Conservation (phyloP, 1,284 basidiomycete genomes). For the Cutaneotrichosporon spelunceum region DNA sequence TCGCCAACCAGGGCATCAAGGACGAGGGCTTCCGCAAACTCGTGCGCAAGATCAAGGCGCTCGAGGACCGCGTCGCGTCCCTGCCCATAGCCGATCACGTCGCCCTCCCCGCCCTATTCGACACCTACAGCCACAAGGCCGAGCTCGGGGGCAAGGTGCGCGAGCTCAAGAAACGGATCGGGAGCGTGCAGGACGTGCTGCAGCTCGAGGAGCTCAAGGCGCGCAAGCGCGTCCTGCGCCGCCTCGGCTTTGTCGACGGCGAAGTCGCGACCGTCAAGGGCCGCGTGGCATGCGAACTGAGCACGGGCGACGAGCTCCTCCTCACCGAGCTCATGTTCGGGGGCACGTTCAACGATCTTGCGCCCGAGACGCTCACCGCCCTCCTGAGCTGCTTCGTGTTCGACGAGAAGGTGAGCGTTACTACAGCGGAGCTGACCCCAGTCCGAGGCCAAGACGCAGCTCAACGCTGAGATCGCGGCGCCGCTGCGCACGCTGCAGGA, state of each 20-base stretch:
- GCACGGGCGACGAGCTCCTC: constrained; percentile 91
- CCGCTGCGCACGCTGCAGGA: constrained; percentile 95
- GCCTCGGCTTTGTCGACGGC: constrained; percentile 82
- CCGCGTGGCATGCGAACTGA: constrained; percentile 97
- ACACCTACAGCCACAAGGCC: constrained; percentile 74
- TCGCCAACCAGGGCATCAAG: constrained; percentile 78
- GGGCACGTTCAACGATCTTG: constrained; percentile 85
- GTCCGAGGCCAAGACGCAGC: constrained; percentile 81
- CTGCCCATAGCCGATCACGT: constrained; percentile 72
- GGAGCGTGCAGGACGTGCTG: constrained; percentile 84
- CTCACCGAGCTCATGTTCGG: constrained; percentile 98
- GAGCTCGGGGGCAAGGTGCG: constrained; percentile 68
- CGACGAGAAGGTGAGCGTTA: constrained; percentile 75
- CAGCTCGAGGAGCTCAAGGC: constrained; percentile 97
- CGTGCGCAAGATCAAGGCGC: constrained; percentile 75
- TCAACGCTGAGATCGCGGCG: constrained; percentile 88
- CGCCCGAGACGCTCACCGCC: constrained; percentile 89
- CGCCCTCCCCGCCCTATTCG: constrained; percentile 73
- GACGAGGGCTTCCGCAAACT: constrained; percentile 89
- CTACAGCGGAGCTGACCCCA: constrained; percentile 43
- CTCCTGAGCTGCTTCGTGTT: constrained; percentile 96
- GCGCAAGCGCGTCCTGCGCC: constrained; percentile 87
- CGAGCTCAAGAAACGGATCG: constrained; percentile 75
- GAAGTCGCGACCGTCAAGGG: constrained; percentile 99
- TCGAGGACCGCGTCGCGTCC: constrained; percentile 76